A percentile compares a stretch with the other conserved stretches of the same genome.
phyloP scores from a whole-genome alignment of 805 yeast genomes.

The Yamadazyma takamatsuzukensis region DNA sequence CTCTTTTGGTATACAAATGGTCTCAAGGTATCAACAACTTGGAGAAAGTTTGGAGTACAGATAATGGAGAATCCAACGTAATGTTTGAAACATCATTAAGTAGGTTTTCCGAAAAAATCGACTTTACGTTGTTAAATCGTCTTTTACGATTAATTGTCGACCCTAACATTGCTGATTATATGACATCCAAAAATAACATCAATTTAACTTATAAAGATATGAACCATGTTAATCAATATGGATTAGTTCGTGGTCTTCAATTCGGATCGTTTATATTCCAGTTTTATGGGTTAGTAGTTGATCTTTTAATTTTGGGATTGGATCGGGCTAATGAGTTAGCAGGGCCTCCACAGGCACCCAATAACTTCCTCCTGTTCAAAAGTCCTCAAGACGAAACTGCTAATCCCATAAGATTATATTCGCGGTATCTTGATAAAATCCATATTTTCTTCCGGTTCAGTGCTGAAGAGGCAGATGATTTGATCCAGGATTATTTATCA shows the following conservation, averaged over 20 bases:
- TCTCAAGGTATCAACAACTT: conserved; percentile 85
- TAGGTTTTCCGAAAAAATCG: conserved; percentile 80
- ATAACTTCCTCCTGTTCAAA: conserved; percentile 72
- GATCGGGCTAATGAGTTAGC: conserved; percentile 88
- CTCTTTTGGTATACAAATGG: conserved; percentile 89
- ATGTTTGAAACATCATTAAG: conserved; percentile 73
- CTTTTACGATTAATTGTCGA: conserved; percentile 78
- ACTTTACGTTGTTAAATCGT: conserved; percentile 80
- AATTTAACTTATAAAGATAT: conserved; percentile 84
- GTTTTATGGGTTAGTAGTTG: conserved; percentile 83
- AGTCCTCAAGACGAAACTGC: conserved; percentile 53
- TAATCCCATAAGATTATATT: conserved; percentile 77
- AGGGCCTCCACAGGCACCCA: conserved; percentile 68
- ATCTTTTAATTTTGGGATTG: conserved; percentile 75
- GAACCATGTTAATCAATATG: conserved; percentile 88
- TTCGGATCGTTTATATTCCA: conserved; percentile 88
- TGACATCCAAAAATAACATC: conserved; percentile 86
- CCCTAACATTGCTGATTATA: conserved; percentile 89
- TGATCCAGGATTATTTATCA: conserved; percentile 69
- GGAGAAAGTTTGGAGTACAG: conserved; percentile 72
- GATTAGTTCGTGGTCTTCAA: conserved; percentile 83
- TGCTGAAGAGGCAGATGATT: conserved; percentile 67
- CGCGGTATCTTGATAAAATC: conserved; percentile 79
- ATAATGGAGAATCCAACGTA: conserved; percentile 74
- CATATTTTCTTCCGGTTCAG: conserved; percentile 76